phyloP scores from a whole-genome alignment of 495 filamentous ascomycete species.

The Xylaria sp. region DNA sequence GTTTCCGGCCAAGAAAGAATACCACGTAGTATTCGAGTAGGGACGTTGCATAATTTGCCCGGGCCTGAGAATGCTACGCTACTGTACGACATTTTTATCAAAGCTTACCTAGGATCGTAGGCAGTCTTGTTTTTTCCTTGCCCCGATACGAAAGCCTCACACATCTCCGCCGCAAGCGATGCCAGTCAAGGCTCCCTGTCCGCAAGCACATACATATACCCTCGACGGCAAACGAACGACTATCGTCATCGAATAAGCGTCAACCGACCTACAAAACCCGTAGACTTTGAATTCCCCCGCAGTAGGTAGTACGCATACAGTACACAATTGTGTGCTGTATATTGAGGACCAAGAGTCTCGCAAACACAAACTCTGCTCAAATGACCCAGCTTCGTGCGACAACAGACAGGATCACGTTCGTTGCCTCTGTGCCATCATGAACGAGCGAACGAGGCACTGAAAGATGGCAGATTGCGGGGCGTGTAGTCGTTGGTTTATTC shows the following conservation, averaged over 20 bases:
- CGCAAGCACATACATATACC: background rate
- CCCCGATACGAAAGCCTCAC: conserved; percentile 5
- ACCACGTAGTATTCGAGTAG: conserved; percentile 8
- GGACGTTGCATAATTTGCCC: conserved; percentile 13
- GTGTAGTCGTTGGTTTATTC: background rate
- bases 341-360: background rate
- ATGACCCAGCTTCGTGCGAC: conserved; percentile 7
- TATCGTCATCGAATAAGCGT: background rate
- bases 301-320: background rate
- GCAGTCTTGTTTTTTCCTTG: background rate
- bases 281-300: background rate
- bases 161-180: conserved; percentile 9
- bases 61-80: conserved; percentile 4
- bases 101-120: background rate
- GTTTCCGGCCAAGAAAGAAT: background rate
- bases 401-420: conserved; percentile 1
- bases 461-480: background rate
- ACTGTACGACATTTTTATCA: background rate
- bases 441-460: background rate
- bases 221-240: background rate
- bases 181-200: background rate
- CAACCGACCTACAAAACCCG: background rate
- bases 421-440: background rate
- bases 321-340: background rate
- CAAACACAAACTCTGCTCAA: conserved; percentile 2